Base-by-base conservation (phyloP, 106 monocot species). In the Triglochin maritima region DNA sequence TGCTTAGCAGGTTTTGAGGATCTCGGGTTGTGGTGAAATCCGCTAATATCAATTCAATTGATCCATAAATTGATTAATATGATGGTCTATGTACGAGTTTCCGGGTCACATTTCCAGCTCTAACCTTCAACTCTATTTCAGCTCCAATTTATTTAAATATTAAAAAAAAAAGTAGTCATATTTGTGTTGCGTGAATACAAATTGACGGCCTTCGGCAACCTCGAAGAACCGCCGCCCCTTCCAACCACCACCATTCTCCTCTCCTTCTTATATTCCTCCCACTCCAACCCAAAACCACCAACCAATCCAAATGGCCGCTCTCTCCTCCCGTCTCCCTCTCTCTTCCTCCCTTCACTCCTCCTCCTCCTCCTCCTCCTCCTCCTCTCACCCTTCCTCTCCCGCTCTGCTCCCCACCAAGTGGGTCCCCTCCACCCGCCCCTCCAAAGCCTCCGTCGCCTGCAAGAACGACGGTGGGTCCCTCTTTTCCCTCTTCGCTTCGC, bases 161-260 rank as follows among this genome's bases (percentile, higher is more conserved):
- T 29, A 29, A 29, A 29, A 29, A 29, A 29, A 29, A 29, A 1
- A 29, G n/a, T n/a, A n/a, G n/a, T n/a, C 29, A 29, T 29, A 29
- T 29, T 29, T 29, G 29, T 1, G 1, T 29, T 29, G 29, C 29
- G 1, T 29, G 29, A 57, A 57, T 14, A 10, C 57, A 57, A 57
- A 57, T 57, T 14, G 2, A 57, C 12, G 57, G 57, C 57, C 57
- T 57, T 57, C 57, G 57, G 57, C 57, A 57, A 57, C 57, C 57
- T 15, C 57, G 57, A 57, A 57, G 14, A 17, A 57, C 57, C 57
- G 14, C 15, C 14, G 57, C 57, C 4, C 29, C 14, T 57, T 57
- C 57, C 57, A 57, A 57, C 57, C 57, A 57, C 7, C 57, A 17
- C 2, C 57, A 57, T 17, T 57, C 6, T 17, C 17, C 3, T 13